phyloP scores from a whole-genome alignment of 371 early-diverging fungal species.

The Spiromyces aspiralis region DNA sequence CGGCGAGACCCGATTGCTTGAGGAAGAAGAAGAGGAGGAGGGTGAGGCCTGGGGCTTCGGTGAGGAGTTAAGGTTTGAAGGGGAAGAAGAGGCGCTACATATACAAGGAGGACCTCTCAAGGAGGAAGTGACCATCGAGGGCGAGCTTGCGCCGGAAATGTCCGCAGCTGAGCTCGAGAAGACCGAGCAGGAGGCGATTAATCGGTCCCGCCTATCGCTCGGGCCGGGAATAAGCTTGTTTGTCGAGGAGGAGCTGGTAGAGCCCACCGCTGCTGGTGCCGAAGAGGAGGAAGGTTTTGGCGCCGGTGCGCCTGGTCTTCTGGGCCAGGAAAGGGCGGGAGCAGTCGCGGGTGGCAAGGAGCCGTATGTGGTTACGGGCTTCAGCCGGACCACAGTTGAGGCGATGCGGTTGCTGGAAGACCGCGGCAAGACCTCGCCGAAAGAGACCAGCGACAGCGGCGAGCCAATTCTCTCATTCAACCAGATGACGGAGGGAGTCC shows the following conservation, averaged over 20 bases:
- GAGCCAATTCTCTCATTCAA: conserved; percentile 10
- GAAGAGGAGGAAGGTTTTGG: neutral
- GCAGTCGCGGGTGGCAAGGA: neutral
- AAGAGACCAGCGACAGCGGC: conserved; percentile 1
- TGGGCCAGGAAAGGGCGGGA: neutral
- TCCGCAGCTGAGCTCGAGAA: neutral
- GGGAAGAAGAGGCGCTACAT: neutral
- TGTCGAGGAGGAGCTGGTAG: neutral
- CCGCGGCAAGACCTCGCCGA: conserved; percentile 2
- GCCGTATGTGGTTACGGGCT: conserved; percentile 1
- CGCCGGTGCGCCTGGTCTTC: too few species aligned
- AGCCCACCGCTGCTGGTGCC: neutral
- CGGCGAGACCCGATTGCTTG: neutral
- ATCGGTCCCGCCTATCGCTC: neutral
- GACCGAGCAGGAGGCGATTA: neutral
- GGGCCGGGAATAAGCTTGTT: neutral
- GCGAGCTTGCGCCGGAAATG: neutral
- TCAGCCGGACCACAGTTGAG: conserved; percentile 23
- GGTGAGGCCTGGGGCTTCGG: neutral
- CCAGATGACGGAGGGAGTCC: conserved; percentile 12
- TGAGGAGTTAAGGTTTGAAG: neutral
- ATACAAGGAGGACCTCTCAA: too few species aligned
- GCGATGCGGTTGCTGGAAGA: conserved; percentile 21
- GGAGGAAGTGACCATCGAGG: neutral
- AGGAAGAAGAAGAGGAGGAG: neutral